A percentile compares a stretch with the other conserved stretches of the same genome.
Conservation (phyloP, 129 eudicot genomes). For the Heracleum sosnowskyi region DNA sequence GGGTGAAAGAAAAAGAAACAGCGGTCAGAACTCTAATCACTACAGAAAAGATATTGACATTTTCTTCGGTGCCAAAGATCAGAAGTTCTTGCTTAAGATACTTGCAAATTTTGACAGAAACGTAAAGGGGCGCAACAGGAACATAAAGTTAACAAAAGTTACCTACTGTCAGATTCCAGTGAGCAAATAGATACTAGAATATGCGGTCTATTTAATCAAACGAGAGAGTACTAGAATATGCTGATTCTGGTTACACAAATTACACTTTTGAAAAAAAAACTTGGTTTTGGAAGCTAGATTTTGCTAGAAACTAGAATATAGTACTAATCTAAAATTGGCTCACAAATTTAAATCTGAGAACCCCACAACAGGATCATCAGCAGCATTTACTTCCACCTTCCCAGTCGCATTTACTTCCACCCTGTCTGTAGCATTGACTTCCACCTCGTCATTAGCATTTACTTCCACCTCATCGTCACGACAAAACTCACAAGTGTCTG, state of each 20-base stretch:
- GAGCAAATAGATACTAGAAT: no score
- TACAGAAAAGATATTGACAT: not conserved
- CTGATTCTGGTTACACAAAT: not conserved
- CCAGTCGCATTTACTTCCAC: not conserved
- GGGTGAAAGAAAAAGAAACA: not conserved
- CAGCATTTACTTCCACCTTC: not conserved
- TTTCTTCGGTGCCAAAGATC: not conserved
- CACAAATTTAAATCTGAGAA: constrained; percentile 9
- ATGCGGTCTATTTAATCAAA: no score
- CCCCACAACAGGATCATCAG: constrained; percentile 17
- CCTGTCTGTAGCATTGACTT: not conserved
- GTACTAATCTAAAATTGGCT: not conserved
- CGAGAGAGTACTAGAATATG: no score
- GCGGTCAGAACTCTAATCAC: not conserved
- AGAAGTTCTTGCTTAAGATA: constrained; percentile 1
- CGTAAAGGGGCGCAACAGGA: not conserved
- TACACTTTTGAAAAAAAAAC: not conserved
- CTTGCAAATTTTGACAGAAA: constrained; percentile 18
- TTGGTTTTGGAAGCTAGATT: no score
- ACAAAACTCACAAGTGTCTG: constrained; percentile 30
- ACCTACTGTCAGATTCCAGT: constrained; percentile 11
- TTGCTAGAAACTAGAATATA: not conserved
- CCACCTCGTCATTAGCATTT: constrained; percentile 19
- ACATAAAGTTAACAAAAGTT: constrained; percentile 7
- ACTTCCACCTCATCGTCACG: constrained; percentile 20